A percentile compares a stretch with the other conserved stretches of the same genome.
These are phyloP conservation scores for Emiliania huxleyi DNA, from an alignment of 78 protist species.

Conservation along the genomic window DNA sequence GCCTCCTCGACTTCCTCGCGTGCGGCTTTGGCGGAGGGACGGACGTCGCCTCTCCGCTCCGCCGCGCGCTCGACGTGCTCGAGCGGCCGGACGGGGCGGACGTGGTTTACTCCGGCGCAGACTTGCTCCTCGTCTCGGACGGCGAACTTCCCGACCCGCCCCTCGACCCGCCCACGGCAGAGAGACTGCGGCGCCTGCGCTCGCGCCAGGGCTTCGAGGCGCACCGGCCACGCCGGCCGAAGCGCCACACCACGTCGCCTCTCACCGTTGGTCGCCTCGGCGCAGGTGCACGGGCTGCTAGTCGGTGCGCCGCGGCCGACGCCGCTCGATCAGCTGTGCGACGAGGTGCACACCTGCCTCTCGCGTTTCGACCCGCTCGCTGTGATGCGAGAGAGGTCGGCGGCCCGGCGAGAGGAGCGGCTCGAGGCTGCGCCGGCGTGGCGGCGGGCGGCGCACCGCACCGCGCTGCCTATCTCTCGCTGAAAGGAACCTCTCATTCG, in stretches of 20 bases:
- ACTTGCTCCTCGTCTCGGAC: conserved; percentile 22
- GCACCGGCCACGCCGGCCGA: too few relatives aligned
- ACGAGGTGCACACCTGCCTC: not conserved
- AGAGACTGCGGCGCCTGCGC: not conserved
- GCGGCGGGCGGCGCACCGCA: too few relatives aligned
- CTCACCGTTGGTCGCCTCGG: too few relatives aligned
- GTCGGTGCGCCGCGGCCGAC: not conserved
- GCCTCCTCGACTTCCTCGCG: conserved; percentile 9
- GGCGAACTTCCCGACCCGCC: conserved; percentile 34
- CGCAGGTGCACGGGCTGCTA: not conserved
- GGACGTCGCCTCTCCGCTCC: conserved; percentile 16
- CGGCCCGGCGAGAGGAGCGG: too few relatives aligned
- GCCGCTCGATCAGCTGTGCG: conserved; percentile 2
- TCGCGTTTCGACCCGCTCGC: not conserved
- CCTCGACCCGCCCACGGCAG: not conserved
- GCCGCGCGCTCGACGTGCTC: not conserved
- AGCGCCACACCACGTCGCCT: too few relatives aligned
- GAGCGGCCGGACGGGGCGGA: not conserved
- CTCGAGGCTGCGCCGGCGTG: too few relatives aligned
- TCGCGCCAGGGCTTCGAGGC: not conserved
- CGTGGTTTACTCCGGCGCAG: not conserved
- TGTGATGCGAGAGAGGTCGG: not conserved
- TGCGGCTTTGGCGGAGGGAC: conserved; percentile 6
- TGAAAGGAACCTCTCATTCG: too few relatives aligned
- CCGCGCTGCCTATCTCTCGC: too few relatives aligned